Conservation (phyloP, 2,329 filamentous ascomycete species). For the Aspergillus awamori region DNA sequence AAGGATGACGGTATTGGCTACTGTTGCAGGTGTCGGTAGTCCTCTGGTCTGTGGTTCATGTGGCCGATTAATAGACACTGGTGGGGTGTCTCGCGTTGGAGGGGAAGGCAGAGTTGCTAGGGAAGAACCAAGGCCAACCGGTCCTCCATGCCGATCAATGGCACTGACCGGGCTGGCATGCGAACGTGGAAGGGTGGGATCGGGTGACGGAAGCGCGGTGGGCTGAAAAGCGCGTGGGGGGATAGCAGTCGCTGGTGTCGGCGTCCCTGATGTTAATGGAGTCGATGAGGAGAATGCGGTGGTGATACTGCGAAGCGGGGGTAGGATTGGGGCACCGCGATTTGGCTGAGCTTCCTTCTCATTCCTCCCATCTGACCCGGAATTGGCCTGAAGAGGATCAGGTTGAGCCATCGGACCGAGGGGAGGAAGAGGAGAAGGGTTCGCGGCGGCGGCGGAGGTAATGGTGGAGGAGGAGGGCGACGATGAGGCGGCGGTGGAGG, state of each 20-base stretch:
- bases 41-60: background rate
- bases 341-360: conserved; percentile 15
- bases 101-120: conserved; percentile 55
- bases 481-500: background rate
- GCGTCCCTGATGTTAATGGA: conserved; percentile 12
- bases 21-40: background rate
- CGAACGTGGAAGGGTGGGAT: conserved; percentile 30
- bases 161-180: conserved; percentile 29
- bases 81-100: conserved; percentile 34
- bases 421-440: background rate
- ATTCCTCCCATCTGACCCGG: background rate
- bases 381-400: background rate
- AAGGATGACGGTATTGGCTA: background rate
- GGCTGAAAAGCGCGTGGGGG: conserved; percentile 4
- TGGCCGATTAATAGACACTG: background rate
- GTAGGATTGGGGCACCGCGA: conserved; percentile 8
- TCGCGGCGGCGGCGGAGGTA: background rate
- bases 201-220: conserved; percentile 33
- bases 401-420: background rate
- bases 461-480: conserved; percentile 2
- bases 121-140: conserved; percentile 40
- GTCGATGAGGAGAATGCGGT: background rate
- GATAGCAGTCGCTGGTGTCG: background rate
- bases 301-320: conserved; percentile 17
- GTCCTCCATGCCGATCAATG: conserved; percentile 19